Base-by-base conservation (phyloP, 345 rosid species). In the Tarenaya hassleriana region DNA sequence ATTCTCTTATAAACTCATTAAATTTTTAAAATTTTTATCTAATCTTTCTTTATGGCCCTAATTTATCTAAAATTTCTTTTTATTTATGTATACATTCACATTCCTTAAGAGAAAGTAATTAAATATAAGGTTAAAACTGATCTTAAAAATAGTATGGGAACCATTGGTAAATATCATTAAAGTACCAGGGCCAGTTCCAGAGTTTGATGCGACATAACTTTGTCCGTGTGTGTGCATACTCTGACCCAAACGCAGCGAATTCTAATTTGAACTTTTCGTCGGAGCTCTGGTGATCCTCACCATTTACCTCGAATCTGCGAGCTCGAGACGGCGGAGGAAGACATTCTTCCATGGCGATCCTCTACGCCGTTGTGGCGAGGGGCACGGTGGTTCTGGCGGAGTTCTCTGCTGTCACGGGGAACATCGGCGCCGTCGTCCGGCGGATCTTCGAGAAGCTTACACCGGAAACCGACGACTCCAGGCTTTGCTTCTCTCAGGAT, bases 361-460 rank as follows among this genome's bases (percentile, higher is more conserved):
- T 85, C 1, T 88, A 88, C 62, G 94, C 97, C 37, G 81, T 83
- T 56, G 98, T 92, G 69, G 91, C 98, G 32, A 70, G 95, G 37
- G 95, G 87, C 16, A 88, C 94, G 66, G 95, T 92, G 57, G 89
- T 85, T 16, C 71, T 92, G 47, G 90, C 98, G 17, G 98, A 92
- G 71, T 92, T 92, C 77, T 88, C 91, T 71, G 98, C 94, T 33
- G 97, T 85, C 45, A 78, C 94, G 5, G 98, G 98, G 37, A 92
- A 92, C 72, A 61, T 86, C 1, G 97, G 95, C 55, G 91, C 97
- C 10, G 91, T 92, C 29, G 80, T 81, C 7, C 64, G 98, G 17
- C 73, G 97, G 76, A 81, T 92, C 61, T 77, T 92, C 21, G 95
- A 92, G 83, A 92, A 83, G 68, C 83, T 92, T 6, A 94, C 95